Base-by-base conservation (phyloP, 139 green algal species). In the Diplosphaera chodatii region DNA sequence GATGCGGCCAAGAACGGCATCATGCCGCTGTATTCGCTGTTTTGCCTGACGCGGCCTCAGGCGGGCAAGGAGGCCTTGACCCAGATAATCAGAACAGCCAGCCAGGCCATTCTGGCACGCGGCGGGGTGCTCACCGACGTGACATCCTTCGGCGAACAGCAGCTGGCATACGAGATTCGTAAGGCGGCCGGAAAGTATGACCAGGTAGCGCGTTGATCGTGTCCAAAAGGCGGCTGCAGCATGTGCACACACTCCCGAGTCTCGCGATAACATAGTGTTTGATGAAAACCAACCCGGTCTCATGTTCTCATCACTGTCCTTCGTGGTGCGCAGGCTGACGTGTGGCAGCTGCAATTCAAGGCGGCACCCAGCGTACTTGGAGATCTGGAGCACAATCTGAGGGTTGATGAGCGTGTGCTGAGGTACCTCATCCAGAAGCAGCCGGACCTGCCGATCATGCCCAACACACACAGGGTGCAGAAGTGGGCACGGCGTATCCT, bases 21-120 rank as follows among this genome's bases (percentile, higher is more conserved):
- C n/a, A n/a, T 94, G 90, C 90, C 90, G 0, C 66, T 96, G 22
- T 96, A 96, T 55, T 85, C 96, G 77, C 73, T 96, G 30, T 85
- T 96, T 23, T 89, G 80, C 69, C 55, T 96, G 31, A 82, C 82
- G 18, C 85, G 83, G 77, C 87, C 86, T 1, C 37, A 68, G 3
- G 40, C 91, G 18, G 21, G 68, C 8, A 67, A 73, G 20, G 27
- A 64, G 0, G 66, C 80, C 16, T n/a, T 90, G 30, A 69, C 69
- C 4, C 16, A 66, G 0, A 81, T 94, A 31, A 84, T 95, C 27
- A 72, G 79, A 21, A 69, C 41, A 2, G 71, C 85, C 0, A 85
- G 83, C 23, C 69, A 68, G 23, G 28, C 77, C n/a, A 79, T 96
- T 13, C 79, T 90, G 32, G 66, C 74, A 31, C 72, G 82, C 4